Evolutionary conservation across 257 asterid species (phyloP).

Genomic region (Solanum ahanhuiri): DNA sequence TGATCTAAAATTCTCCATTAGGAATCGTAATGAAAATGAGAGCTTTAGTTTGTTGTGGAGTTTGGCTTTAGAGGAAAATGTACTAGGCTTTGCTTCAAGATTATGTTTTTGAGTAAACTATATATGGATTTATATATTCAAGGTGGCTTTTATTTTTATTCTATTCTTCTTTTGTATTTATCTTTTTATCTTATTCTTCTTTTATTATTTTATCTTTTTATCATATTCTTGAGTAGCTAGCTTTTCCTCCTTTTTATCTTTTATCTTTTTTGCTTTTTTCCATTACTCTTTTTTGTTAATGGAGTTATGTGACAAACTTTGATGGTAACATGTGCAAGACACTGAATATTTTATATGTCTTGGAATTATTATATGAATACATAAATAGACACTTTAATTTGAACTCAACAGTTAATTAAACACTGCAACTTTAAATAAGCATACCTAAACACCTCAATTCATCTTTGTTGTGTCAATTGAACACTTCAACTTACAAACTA

Average conservation of each 20-base stretch:
- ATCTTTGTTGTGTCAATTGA: not conserved
- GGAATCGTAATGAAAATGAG: not conserved
- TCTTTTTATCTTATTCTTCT: not conserved
- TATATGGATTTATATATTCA: not conserved
- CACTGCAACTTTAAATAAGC: not conserved
- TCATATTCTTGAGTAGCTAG: not conserved
- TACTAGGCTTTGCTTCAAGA: not conserved
- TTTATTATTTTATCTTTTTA: not conserved
- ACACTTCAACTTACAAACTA: not conserved
- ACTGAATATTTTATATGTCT: not conserved
- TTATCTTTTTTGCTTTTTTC: not conserved
- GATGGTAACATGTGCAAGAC: not conserved
- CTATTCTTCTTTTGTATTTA: not conserved
- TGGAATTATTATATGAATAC: too few relatives aligned
- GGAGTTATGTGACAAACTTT: not conserved
- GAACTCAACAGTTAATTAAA: not conserved
- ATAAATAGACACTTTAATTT: too few relatives aligned
- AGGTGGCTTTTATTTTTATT: not conserved
- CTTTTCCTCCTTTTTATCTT: not conserved
- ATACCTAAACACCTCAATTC: not conserved
- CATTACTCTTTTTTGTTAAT: not conserved
- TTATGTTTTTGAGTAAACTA: not conserved
- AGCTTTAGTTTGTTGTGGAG: not conserved
- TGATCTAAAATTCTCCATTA: constrained; percentile 32
- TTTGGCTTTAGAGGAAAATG: not conserved